phyloP scores from a whole-genome alignment of 78 protist species.

The Polysphondylium violaceum region DNA sequence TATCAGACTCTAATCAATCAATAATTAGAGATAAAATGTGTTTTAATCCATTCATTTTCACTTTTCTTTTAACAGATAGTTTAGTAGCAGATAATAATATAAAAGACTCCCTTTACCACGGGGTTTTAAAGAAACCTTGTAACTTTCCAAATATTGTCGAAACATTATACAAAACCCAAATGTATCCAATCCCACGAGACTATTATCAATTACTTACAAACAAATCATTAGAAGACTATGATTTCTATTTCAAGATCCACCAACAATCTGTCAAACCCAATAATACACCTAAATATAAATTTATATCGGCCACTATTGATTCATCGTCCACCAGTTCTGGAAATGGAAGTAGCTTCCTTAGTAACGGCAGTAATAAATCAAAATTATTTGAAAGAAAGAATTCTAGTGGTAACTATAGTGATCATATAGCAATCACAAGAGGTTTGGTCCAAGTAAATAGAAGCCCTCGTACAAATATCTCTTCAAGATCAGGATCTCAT shows the following conservation, averaged over 20 bases:
- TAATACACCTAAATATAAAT: too few species aligned
- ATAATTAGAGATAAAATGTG: too few species aligned
- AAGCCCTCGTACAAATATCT: conserved; percentile 12
- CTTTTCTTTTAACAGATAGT: too few species aligned
- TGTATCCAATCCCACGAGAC: conserved; percentile 12
- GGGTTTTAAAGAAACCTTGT: conserved; percentile 54
- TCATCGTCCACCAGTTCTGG: too few species aligned
- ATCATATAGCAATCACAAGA: conserved; percentile 67
- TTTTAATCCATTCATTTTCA: too few species aligned
- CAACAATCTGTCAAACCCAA: too few species aligned
- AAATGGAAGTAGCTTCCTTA: neutral
- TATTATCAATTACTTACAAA: conserved; percentile 20
- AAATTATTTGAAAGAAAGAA: neutral
- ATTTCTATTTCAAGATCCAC: neutral
- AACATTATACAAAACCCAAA: neutral
- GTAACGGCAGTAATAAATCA: neutral
- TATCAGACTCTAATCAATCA: too few species aligned
- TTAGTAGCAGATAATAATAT: too few species aligned
- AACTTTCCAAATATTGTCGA: conserved; percentile 20
- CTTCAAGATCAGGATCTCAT: neutral
- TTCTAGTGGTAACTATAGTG: conserved; percentile 2
- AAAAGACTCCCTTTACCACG: neutral
- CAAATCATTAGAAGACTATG: neutral
- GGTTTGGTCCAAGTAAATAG: conserved; percentile 46
- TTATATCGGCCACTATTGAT: too few species aligned